phyloP scores from a whole-genome alignment of 257 asterid genomes.

The Avicennia marina region DNA sequence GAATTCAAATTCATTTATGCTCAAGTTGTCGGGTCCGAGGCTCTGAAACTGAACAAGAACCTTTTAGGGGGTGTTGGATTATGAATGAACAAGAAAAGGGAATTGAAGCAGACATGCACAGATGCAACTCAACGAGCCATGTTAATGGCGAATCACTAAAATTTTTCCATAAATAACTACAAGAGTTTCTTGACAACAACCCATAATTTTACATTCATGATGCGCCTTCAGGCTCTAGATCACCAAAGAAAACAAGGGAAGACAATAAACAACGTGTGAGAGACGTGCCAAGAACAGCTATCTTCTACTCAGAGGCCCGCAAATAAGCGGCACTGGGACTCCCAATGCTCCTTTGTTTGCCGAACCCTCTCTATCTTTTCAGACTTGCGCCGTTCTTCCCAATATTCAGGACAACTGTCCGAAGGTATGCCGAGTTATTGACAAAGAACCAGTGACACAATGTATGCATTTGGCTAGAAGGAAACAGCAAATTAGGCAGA shows the following conservation, averaged over 20 bases:
- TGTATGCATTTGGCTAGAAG: neutral
- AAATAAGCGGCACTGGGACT: constrained; percentile 65
- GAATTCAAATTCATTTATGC: no score
- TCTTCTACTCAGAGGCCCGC: constrained; percentile 43
- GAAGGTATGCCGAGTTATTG: constrained; percentile 1
- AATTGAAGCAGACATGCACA: neutral
- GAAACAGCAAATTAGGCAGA: neutral
- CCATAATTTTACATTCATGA: neutral
- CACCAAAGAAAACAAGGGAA: neutral
- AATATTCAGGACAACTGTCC: constrained; percentile 71
- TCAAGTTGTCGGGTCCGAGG: no score
- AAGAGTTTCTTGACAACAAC: constrained; percentile 8
- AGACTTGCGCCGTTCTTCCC: constrained; percentile 63
- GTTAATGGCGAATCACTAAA: neutral
- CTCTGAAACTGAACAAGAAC: no score
- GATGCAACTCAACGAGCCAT: constrained; percentile 1
- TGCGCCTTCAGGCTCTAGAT: neutral
- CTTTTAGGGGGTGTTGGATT: neutral
- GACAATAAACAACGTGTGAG: no score
- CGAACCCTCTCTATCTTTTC: constrained; percentile 67
- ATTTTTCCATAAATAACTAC: neutral
- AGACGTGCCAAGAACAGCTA: neutral
- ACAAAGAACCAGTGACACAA: neutral
- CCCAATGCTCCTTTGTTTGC: constrained; percentile 94
- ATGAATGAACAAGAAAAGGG: neutral